Evolutionary conservation across 768 basidiomycete genomes (phyloP).

Genomic region (Collybia sp.): DNA sequence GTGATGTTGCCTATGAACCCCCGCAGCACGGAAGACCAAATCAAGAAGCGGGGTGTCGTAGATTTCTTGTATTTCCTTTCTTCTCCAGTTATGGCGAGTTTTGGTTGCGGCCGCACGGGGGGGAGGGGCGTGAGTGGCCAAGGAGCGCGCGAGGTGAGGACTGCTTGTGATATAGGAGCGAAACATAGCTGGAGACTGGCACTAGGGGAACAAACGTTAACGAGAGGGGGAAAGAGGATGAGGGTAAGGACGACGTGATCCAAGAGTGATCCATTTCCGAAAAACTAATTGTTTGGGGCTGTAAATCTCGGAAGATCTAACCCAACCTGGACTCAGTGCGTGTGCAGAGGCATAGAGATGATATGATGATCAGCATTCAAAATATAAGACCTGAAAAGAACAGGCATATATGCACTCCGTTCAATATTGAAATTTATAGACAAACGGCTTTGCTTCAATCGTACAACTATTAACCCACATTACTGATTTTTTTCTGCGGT

Average conservation of each 20-base stretch:
- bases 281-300: not conserved
- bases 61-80: constrained; percentile 76
- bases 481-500: no score
- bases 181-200: constrained; percentile 26
- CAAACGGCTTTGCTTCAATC: no score
- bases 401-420: no score
- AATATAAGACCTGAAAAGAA: no score
- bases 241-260: not conserved
- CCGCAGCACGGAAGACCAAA: constrained; percentile 81
- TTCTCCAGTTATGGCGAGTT: constrained; percentile 66
- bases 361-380: no score
- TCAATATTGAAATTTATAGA: no score
- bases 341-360: no score
- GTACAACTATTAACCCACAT: no score
- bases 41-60: constrained; percentile 86
- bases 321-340: no score
- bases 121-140: constrained; percentile 58
- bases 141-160: constrained; percentile 34
- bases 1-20: constrained; percentile 81
- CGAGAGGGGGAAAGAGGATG: no score
- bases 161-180: constrained; percentile 20
- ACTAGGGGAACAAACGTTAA: no score
- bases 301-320: constrained; percentile 2
- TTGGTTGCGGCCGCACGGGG: constrained; percentile 17
- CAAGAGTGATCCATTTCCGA: not conserved